Percentiles rank a stretch among this genome's conserved stretches.
phyloP scores from a whole-genome alignment of 148 eudicot species.

The Rhododendron ovatum region DNA sequence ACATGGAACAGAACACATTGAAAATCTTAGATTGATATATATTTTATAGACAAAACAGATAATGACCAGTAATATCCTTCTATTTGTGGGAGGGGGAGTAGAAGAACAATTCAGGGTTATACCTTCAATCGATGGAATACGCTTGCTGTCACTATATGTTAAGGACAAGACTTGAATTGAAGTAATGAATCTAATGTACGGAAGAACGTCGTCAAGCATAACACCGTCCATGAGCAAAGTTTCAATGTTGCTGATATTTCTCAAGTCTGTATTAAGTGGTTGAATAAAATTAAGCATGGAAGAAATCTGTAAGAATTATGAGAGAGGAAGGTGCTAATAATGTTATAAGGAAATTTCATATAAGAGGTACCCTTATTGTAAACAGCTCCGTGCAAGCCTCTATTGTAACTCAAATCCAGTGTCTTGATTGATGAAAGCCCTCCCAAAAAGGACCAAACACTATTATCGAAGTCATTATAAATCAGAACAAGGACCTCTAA shows the following conservation, averaged over 20 bases:
- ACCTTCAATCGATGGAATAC: neutral
- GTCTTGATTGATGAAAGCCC: too few relatives aligned
- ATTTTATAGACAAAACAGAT: neutral
- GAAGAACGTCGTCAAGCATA: neutral
- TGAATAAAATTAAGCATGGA: neutral
- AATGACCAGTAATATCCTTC: neutral
- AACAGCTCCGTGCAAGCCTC: too few relatives aligned
- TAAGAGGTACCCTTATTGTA: too few relatives aligned
- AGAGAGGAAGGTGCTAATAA: neutral
- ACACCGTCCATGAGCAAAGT: neutral
- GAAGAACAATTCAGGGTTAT: neutral
- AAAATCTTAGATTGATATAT: neutral
- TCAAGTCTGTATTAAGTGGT: neutral
- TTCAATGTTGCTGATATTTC: neutral
- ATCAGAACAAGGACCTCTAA: too few relatives aligned
- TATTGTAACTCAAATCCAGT: too few relatives aligned
- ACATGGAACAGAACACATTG: neutral
- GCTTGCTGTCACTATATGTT: neutral
- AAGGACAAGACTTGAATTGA: neutral
- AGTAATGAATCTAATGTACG: neutral
- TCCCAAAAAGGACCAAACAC: too few relatives aligned
- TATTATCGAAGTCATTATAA: too few relatives aligned
- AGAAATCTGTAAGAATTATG: too few relatives aligned
- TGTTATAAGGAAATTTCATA: neutral
- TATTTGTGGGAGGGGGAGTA: neutral